Evolutionary conservation across 495 filamentous ascomycete species (phyloP).

Genomic region (Aspergillus baeticus): DNA sequence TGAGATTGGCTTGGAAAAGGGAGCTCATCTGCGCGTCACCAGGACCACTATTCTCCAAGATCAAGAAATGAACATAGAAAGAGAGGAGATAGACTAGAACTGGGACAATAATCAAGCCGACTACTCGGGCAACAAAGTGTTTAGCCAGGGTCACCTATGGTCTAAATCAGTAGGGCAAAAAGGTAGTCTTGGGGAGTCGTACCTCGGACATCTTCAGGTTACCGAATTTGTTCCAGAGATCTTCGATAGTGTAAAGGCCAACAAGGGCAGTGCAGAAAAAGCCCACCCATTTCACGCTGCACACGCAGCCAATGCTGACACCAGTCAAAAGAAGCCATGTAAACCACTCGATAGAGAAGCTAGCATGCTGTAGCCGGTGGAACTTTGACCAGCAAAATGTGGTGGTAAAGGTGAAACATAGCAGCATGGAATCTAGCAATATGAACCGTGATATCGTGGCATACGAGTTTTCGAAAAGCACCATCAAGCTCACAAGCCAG

Average conservation of each 20-base stretch:
- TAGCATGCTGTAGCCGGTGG: slow-evolving; percentile 76
- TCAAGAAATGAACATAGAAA: slow-evolving; percentile 89
- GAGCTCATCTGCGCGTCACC: slow-evolving; percentile 99
- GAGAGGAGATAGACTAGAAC: slow-evolving; percentile 88
- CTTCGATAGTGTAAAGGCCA: slow-evolving; percentile 92
- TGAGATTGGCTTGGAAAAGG: slow-evolving; percentile 94
- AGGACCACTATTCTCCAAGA: slow-evolving; percentile 90
- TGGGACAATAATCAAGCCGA: slow-evolving; percentile 86
- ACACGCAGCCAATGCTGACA: slow-evolving; percentile 93
- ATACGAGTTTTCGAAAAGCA: slow-evolving; percentile 97
- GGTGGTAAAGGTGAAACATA: slow-evolving; percentile 97
- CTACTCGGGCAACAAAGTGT: slow-evolving; percentile 76
- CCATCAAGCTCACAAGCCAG: slow-evolving; percentile 95
- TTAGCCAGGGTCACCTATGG: slow-evolving; percentile 64
- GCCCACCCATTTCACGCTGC: slow-evolving; percentile 97
- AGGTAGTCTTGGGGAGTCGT: slow-evolving; percentile 20
- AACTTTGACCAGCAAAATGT: slow-evolving; percentile 96
- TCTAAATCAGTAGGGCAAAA: slow-evolving; percentile 19
- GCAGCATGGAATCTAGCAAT: slow-evolving; percentile 94
- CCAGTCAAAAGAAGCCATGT: slow-evolving; percentile 89
- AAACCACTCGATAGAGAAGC: slow-evolving; percentile 89
- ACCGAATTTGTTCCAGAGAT: slow-evolving; percentile 98
- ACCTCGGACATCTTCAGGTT: slow-evolving; percentile 87
- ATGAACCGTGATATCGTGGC: slow-evolving; percentile 98
- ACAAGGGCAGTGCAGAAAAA: slow-evolving; percentile 93